These are phyloP conservation scores for Pseudocohnilembus persalinus DNA, from an alignment of 169 alveolate genomes.

Conservation along the genomic window DNA sequence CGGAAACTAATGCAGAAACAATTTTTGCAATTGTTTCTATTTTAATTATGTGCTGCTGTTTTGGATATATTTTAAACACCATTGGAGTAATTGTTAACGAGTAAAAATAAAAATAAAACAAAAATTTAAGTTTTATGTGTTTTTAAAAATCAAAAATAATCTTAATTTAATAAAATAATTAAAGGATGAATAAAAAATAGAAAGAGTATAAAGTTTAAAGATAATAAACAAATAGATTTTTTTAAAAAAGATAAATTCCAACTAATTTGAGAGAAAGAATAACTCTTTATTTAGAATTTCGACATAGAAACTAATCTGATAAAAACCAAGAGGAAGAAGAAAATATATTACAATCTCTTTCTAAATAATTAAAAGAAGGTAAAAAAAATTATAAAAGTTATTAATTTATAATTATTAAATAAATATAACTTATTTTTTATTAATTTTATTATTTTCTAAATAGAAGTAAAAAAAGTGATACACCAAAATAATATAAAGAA, in stretches of 20 bases:
- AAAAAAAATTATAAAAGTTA: too few species aligned
- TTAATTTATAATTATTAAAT: too few species aligned
- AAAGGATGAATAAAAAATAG: neutral
- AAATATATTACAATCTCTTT: neutral
- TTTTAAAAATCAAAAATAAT: too few species aligned
- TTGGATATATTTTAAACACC: neutral
- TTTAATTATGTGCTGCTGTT: neutral
- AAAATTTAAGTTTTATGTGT: too few species aligned
- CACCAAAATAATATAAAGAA: neutral
- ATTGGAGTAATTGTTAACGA: neutral
- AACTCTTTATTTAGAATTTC: neutral
- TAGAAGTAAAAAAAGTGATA: neutral
- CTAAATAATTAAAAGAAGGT: neutral
- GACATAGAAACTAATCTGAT: neutral
- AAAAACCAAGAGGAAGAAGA: neutral
- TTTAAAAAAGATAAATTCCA: neutral
- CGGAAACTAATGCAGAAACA: neutral
- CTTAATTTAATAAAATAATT: too few species aligned
- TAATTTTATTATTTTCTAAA: too few species aligned
- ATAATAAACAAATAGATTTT: neutral
- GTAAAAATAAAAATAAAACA: too few species aligned
- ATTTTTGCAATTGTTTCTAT: neutral
- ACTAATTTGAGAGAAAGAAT: neutral
- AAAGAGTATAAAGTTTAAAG: neutral
- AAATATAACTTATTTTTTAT: too few species aligned